Percentiles rank a stretch among this genome's conserved stretches.
phyloP scores from a whole-genome alignment of 2,329 filamentous ascomycete genomes.

The Neonectria coccinea region DNA sequence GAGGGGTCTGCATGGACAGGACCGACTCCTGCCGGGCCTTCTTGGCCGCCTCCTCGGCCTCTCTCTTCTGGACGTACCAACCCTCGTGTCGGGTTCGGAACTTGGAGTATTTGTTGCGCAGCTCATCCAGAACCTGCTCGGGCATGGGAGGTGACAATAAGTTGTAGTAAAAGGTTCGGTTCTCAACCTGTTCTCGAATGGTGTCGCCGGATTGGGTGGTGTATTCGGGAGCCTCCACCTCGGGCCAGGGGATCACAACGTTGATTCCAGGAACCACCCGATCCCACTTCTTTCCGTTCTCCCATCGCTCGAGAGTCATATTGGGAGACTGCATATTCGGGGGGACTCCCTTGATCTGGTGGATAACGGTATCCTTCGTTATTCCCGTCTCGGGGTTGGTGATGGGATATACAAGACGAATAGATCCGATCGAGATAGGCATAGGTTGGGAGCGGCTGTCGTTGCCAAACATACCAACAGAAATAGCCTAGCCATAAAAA shows the following conservation, averaged over 20 bases:
- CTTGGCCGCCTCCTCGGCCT: conserved; percentile 65
- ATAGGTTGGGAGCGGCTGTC: conserved; percentile 48
- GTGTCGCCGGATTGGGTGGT: conserved; percentile 77
- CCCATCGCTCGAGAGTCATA: conserved; percentile 56
- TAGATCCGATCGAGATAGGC: conserved; percentile 74
- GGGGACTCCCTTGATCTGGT: conserved; percentile 71
- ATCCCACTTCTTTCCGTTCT: conserved; percentile 58
- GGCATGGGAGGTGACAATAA: conserved; percentile 85
- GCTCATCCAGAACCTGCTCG: conserved; percentile 80
- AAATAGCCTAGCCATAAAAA: conserved; percentile 42
- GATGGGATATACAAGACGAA: conserved; percentile 86
- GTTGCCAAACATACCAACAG: conserved; percentile 48
- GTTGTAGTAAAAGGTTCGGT: conserved; percentile 80
- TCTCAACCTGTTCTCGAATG: conserved; percentile 78
- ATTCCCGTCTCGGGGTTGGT: conserved; percentile 72
- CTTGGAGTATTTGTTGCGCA: conserved; percentile 83
- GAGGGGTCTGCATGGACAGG: conserved; percentile 63
- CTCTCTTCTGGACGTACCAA: conserved; percentile 76
- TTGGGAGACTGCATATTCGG: conserved; percentile 59
- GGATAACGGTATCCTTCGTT: conserved; percentile 80
- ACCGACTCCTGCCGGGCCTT: conserved; percentile 49
- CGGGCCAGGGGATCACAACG: conserved; percentile 82
- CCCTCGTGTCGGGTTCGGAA: conserved; percentile 85
- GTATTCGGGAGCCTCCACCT: conserved; percentile 60
- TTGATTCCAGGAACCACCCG: conserved; percentile 78